A percentile compares a stretch with the other conserved stretches of the same genome.
Conservation (phyloP, 1,284 basidiomycete species). For the Ustilago vetiveriae region DNA sequence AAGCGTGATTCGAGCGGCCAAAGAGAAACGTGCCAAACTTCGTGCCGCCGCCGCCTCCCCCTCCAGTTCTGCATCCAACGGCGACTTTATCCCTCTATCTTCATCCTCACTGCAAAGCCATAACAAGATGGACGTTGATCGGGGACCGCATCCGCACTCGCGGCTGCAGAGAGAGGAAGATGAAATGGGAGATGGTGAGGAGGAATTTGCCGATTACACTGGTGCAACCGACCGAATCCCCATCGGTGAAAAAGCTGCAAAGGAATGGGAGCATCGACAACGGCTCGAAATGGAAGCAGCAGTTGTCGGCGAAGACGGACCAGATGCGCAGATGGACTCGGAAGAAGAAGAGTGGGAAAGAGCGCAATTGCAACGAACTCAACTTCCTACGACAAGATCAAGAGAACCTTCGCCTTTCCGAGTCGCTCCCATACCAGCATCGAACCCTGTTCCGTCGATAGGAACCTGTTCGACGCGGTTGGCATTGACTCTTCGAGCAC, state of each 20-base stretch:
- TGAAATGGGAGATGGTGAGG: slow-evolving; percentile 58
- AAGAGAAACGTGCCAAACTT: slow-evolving; percentile 49
- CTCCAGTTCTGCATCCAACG: not conserved
- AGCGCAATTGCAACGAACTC: slow-evolving; percentile 52
- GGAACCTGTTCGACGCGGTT: slow-evolving; percentile 51
- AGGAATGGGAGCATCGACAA: slow-evolving; percentile 31
- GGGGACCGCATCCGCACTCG: slow-evolving; percentile 55
- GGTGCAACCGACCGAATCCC: slow-evolving; percentile 60
- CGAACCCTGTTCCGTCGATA: slow-evolving; percentile 50
- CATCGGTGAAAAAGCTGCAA: slow-evolving; percentile 46
- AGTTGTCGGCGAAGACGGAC: slow-evolving; percentile 71
- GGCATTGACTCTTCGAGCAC: slow-evolving; percentile 15
- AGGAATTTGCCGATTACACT: slow-evolving; percentile 61
- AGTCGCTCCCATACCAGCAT: slow-evolving; percentile 47
- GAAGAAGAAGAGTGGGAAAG: slow-evolving; percentile 70
- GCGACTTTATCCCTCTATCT: slow-evolving; percentile 50
- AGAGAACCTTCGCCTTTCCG: slow-evolving; percentile 48
- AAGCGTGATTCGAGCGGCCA: slow-evolving; percentile 48
- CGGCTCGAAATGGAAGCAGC: slow-evolving; percentile 46
- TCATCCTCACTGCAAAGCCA: slow-evolving; percentile 11
- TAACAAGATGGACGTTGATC: slow-evolving; percentile 18
- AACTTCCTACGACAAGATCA: slow-evolving; percentile 16
- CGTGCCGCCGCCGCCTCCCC: slow-evolving; percentile 15
- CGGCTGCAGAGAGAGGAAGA: slow-evolving; percentile 60
- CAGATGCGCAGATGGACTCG: slow-evolving; percentile 79